phyloP scores from a whole-genome alignment of 257 asterid genomes.

The Solanum stenotomum region DNA sequence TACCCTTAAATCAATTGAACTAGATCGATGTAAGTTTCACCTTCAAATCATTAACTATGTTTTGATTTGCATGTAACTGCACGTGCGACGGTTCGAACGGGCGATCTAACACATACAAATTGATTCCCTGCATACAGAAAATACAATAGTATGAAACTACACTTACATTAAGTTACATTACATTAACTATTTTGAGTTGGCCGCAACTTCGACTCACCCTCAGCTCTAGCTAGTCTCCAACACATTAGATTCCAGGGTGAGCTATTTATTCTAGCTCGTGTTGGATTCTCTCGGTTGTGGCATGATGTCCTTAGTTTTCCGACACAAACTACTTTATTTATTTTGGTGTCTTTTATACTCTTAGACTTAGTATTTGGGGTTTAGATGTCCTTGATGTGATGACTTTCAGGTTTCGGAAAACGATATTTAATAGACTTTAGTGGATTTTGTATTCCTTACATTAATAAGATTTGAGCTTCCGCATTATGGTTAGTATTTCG shows the following conservation, averaged over 20 bases:
- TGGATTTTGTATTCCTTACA: background rate
- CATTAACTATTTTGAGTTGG: background rate
- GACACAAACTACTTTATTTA: background rate
- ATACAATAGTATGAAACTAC: background rate
- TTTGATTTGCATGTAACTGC: background rate
- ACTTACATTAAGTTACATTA: background rate
- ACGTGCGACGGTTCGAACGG: background rate
- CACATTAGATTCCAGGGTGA: background rate
- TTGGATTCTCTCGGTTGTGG: background rate
- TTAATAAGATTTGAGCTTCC: background rate
- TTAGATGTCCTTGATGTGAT: background rate
- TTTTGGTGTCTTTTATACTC: background rate
- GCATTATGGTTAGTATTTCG: background rate
- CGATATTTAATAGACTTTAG: background rate
- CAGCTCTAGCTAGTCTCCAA: background rate
- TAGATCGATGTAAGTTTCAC: background rate
- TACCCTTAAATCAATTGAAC: too few relatives aligned
- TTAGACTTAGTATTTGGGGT: background rate
- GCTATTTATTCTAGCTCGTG: background rate
- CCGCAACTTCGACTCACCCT: background rate
- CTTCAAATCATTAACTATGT: background rate
- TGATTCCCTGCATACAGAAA: background rate
- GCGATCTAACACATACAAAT: too few relatives aligned
- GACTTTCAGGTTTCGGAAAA: background rate
- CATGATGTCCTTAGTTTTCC: background rate